These are phyloP conservation scores for Candolleomyces efflorescens DNA, from an alignment of 768 basidiomycete species.

Conservation along the genomic window DNA sequence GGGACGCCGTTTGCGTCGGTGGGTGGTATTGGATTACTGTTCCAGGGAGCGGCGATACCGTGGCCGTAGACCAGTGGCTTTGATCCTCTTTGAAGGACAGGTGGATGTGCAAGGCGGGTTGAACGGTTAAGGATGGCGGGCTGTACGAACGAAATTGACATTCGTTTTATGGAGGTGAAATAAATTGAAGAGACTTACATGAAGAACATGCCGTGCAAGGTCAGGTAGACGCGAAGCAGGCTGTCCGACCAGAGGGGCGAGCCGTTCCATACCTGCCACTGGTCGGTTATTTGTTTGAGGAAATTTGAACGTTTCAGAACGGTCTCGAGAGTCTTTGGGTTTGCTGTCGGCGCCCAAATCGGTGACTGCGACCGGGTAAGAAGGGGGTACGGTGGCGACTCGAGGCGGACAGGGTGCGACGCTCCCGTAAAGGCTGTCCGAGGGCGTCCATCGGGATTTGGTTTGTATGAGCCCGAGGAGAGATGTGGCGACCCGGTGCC, in stretches of 20 bases:
- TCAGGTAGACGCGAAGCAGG: slow-evolving; percentile 64
- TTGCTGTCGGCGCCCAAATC: slow-evolving; percentile 17
- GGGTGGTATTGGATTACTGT: slow-evolving; percentile 33
- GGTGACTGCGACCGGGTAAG: slow-evolving; percentile 53
- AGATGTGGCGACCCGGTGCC: slow-evolving; percentile 75
- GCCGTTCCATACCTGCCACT: slow-evolving; percentile 40
- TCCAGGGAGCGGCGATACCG: slow-evolving; percentile 52
- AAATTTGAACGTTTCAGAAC: slow-evolving; percentile 41
- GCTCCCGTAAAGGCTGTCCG: slow-evolving; percentile 60
- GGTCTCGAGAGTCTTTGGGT: slow-evolving; percentile 21
- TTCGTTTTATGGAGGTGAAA: slow-evolving; percentile 7
- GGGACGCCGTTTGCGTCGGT: slow-evolving; percentile 21
- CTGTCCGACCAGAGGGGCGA: slow-evolving; percentile 62
- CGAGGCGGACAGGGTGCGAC: slow-evolving; percentile 60
- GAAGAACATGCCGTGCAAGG: slow-evolving; percentile 60
- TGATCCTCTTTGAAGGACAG: slow-evolving; percentile 50
- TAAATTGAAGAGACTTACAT: slow-evolving; percentile 43
- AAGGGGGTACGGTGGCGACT: slow-evolving; percentile 58
- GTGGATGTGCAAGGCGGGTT: slow-evolving; percentile 61
- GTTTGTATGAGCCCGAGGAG: slow-evolving; percentile 55
- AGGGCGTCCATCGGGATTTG: slow-evolving; percentile 61
- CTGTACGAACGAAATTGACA: slow-evolving; percentile 22
- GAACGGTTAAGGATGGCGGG: slow-evolving; percentile 54
- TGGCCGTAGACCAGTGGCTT: slow-evolving; percentile 44
- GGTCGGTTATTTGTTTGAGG: slow-evolving; percentile 45